Evolutionary conservation across 371 early-diverging fungal species (phyloP), one percentile per base, ranked within the genome.

Genomic region (Mucor sp.): DNA sequence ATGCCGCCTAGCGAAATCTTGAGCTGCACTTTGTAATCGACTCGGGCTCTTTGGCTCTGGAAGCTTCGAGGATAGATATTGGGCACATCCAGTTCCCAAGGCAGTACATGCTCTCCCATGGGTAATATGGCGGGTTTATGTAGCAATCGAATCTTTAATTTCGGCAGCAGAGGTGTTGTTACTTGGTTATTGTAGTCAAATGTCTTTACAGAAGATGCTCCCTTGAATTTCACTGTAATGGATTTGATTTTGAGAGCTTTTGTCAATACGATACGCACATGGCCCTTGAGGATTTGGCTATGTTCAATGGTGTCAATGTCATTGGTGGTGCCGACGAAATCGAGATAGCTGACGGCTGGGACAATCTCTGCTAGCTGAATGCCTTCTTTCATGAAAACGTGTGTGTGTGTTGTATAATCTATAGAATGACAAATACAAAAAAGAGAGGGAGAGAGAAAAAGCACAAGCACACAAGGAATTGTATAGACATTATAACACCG

Each of bases 81-180:
- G n/a, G 71, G 71, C 3, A 78, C 60, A 11, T 73, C 65, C 0
- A 78, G 23, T 59, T 75, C 75, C 78, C 78, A 78, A 5, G 78
- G 71, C 37, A 71, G 21, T 0, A 56, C 30, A 35, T 67, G 67
- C 7, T 63, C 55, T 23, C 71, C 71, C 1, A 30, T 12, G 15
- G 48, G 25, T 4, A 67, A 33, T 0, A 37, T 25, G 1, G 47
- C 44, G 3, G 71, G 25, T 43, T 71, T 71, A 6, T 56, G 32
- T 15, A 63, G 8, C 0, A 63, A 8, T 39, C 55, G 44, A 35
- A 60, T 57, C 35, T 71, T 71, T 27, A 71, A 30, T 57, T 71
- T 71, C 7, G 71, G 71, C 27, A 74, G 58, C 0, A 79, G 8
- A 11, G 37, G 65, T 47, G 50, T 21, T 15, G 37, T 12, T 0